These are phyloP conservation scores for Moniliophthora roreri DNA, from an alignment of 1,284 basidiomycete genomes.

Conservation along the genomic window DNA sequence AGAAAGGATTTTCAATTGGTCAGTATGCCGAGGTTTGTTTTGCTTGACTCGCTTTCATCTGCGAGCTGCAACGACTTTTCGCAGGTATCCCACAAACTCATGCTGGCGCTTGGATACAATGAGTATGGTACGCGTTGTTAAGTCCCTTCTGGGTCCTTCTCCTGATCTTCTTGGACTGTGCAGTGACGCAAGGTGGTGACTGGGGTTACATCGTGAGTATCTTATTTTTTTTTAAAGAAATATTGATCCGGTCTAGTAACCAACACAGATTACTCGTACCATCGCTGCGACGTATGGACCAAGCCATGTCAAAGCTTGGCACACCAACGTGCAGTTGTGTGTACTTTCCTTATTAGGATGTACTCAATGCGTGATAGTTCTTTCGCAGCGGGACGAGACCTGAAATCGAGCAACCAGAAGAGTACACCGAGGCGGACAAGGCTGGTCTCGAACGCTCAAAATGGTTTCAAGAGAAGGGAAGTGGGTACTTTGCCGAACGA, in stretches of 20 bases:
- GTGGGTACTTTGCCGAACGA: slow-evolving; percentile 29
- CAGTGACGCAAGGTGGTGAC: slow-evolving; percentile 57
- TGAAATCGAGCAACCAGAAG: neutral
- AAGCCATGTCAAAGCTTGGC: slow-evolving; percentile 36
- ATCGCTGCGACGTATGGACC: slow-evolving; percentile 33
- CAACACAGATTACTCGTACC: slow-evolving; percentile 26
- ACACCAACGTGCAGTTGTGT: slow-evolving; percentile 31
- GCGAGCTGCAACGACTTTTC: neutral
- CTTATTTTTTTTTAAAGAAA: neutral
- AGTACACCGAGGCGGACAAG: slow-evolving; percentile 21
- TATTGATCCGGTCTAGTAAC: neutral
- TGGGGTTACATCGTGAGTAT: slow-evolving; percentile 42
- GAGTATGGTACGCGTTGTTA: too few species aligned
- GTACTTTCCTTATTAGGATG: too few species aligned
- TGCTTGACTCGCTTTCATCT: neutral
- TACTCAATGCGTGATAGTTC: slow-evolving; percentile 9
- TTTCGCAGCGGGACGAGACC: neutral
- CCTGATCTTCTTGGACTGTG: neutral
- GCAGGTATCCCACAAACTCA: neutral
- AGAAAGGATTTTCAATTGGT: slow-evolving; percentile 26
- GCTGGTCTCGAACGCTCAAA: slow-evolving; percentile 19
- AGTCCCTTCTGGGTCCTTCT: slow-evolving; percentile 14
- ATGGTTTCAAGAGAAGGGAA: slow-evolving; percentile 23
- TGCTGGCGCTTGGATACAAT: neutral
- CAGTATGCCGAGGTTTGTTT: slow-evolving; percentile 35